Base-by-base conservation (phyloP, 1,284 basidiomycete species). In the Apiotrichum veenhuisii region DNA sequence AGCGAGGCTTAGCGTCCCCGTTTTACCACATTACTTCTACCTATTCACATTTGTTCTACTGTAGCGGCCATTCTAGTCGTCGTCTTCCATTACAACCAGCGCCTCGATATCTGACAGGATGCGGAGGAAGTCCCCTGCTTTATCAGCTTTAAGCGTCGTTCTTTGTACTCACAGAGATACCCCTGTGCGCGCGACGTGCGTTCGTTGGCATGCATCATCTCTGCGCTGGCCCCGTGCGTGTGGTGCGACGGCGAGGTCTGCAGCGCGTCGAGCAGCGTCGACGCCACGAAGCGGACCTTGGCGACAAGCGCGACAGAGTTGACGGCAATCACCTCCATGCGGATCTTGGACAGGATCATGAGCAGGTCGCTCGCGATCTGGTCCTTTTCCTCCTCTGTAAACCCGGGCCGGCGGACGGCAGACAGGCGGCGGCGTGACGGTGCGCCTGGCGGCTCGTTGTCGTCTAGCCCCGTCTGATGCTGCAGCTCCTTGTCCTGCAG, bases 211-310 rank as follows among this genome's bases (percentile, higher is more conserved):
- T 50, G 55, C 23, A 48, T 34, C 41, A 44, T 37, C 14, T 55
- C 49, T 4, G 54, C 27, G 9, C 48, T 30, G 27, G 14, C 17
- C 14, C 20, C 3, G 18, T 42, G 37, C 14, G 34, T 34, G 3
- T 22, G 40, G 40, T 41, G 8, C 5, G 50, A n/a, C 14, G 85
- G 87, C n/a, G 45, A 25, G 74, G 87, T 88, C 52, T 86, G 82
- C 46, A 93, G 86, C n/a, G 87, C 85, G 71, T 93, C 90, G 58
- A 93, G 80, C 49, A 93, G 78, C 2, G 88, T 91, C 23, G 88
- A 91, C 15, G 90, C 90, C 22, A 92, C 88, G 70, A 91, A 91
- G 54, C 90, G 85, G 57, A 92, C 88, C 81, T 92, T 92, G 72
- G 88, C 86, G 17, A 92, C 88, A 4, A 79, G 64, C 4, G 76